Conservation (phyloP, 2,329 filamentous ascomycete species). For the Ophiobolus disseminans region DNA sequence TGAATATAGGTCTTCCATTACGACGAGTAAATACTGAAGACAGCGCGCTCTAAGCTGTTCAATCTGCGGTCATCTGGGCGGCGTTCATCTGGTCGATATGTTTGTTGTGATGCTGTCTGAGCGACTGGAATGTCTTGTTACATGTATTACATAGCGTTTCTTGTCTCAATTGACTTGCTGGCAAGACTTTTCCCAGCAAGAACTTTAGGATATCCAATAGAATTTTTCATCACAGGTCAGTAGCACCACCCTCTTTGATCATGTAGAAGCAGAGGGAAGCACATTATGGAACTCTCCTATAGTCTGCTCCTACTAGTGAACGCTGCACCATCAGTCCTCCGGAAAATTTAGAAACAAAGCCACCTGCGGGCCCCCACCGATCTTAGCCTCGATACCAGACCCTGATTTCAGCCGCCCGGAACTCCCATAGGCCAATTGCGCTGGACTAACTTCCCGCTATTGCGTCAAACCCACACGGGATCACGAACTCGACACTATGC, state of each 20-base stretch:
- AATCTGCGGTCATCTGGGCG: slow-evolving; percentile 32
- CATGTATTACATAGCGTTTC: slow-evolving; percentile 11
- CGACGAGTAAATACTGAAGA: slow-evolving; percentile 69
- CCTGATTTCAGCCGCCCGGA: not conserved
- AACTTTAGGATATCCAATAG: slow-evolving; percentile 7
- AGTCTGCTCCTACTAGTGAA: too few relatives aligned
- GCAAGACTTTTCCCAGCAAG: slow-evolving; percentile 12
- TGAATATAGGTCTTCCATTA: slow-evolving; percentile 78
- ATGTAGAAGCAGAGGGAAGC: too few relatives aligned
- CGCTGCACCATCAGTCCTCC: too few relatives aligned
- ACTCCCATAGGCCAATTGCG: slow-evolving; percentile 4
- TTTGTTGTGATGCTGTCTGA: slow-evolving; percentile 9
- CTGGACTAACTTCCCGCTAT: slow-evolving; percentile 2
- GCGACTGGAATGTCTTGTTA: slow-evolving; percentile 3
- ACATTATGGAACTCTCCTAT: too few relatives aligned
- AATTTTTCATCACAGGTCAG: not conserved
- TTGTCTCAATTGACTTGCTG: slow-evolving; percentile 8
- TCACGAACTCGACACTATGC: slow-evolving; percentile 11
- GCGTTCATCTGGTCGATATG: slow-evolving; percentile 32
- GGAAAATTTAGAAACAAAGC: not conserved
- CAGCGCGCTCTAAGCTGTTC: slow-evolving; percentile 2
- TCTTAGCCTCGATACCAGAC: slow-evolving; percentile 4
- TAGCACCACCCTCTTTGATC: too few relatives aligned
- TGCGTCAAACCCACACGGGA: slow-evolving; percentile 19
- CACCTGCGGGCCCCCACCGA: not conserved